A percentile compares a stretch with the other conserved stretches of the same genome.
Evolutionary conservation across 2,329 filamentous ascomycete species (phyloP).

Genomic region (Exophiala xenobiotica): DNA sequence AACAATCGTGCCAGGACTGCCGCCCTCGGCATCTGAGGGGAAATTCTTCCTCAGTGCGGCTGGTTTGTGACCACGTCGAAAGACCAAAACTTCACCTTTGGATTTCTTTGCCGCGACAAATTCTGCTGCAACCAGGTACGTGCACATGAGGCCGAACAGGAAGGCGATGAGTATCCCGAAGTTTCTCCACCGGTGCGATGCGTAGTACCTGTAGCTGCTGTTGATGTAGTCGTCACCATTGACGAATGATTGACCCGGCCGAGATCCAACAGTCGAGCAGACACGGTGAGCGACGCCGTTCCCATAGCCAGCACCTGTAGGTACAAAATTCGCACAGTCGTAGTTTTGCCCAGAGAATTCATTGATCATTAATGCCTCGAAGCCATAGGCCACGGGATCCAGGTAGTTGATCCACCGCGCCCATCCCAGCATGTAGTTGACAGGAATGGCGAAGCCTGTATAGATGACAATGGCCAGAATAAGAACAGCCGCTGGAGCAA

Average conservation of each 20-base stretch:
- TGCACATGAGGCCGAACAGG: conserved; percentile 57
- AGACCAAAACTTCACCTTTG: conserved; percentile 39
- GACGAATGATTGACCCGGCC: conserved; percentile 53
- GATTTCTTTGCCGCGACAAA: conserved; percentile 38
- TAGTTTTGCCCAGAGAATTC: conserved; percentile 61
- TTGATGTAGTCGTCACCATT: conserved; percentile 60
- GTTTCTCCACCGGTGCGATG: conserved; percentile 64
- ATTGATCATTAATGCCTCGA: conserved; percentile 59
- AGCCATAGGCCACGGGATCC: conserved; percentile 66
- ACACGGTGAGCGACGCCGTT: conserved; percentile 64
- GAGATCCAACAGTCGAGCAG: conserved; percentile 60
- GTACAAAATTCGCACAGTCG: conserved; percentile 53
- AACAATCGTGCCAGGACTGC: conserved; percentile 28
- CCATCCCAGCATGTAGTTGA: conserved; percentile 61
- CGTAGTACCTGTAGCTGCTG: conserved; percentile 57
- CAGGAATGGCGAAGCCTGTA: conserved; percentile 65
- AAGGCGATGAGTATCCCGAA: conserved; percentile 67
- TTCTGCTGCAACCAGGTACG: conserved; percentile 33
- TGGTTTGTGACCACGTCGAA: conserved; percentile 32
- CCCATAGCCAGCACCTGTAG: conserved; percentile 58
- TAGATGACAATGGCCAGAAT: conserved; percentile 63
- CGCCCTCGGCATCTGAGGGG: conserved; percentile 33
- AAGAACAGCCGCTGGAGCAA: conserved; percentile 55
- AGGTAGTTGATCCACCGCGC: conserved; percentile 67
- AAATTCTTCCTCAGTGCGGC: conserved; percentile 14